phyloP scores from a whole-genome alignment of 768 basidiomycete genomes.

The Pleurotus sapidus region DNA sequence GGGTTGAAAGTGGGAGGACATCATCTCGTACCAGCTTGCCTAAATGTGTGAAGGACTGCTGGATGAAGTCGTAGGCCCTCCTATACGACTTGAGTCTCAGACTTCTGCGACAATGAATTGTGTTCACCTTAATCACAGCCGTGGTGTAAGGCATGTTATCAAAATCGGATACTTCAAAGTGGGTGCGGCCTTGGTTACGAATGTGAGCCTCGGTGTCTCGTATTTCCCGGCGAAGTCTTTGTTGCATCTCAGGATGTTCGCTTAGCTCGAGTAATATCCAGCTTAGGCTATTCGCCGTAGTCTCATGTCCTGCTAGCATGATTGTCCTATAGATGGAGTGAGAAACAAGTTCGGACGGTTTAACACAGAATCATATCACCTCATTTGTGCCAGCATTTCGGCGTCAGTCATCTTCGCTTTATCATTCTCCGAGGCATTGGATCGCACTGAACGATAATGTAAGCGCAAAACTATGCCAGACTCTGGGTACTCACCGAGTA shows the following conservation, averaged over 20 bases:
- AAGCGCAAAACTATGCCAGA: not conserved
- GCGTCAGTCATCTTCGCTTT: constrained; percentile 26
- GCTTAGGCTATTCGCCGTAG: constrained; percentile 39
- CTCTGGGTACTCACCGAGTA: constrained; percentile 40
- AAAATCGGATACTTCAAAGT: constrained; percentile 40
- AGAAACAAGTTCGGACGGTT: too few species aligned
- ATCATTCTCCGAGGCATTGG: constrained; percentile 32
- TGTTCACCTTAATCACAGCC: constrained; percentile 43
- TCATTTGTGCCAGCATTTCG: constrained; percentile 30
- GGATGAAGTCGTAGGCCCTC: constrained; percentile 30
- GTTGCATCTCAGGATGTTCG: constrained; percentile 35
- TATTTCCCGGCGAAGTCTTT: constrained; percentile 16
- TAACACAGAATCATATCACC: not conserved
- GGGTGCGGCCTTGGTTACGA: constrained; percentile 32
- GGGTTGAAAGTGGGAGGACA: constrained; percentile 40
- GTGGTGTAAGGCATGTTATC: constrained; percentile 48
- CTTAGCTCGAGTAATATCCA: constrained; percentile 54
- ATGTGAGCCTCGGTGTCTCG: constrained; percentile 27
- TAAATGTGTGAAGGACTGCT: constrained; percentile 16
- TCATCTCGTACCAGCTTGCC: constrained; percentile 5
- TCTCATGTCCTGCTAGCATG: constrained; percentile 40
- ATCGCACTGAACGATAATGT: constrained; percentile 35
- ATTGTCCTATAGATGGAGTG: constrained; percentile 18
- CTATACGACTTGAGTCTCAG: constrained; percentile 11
- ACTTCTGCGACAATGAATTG: too few species aligned